phyloP scores from a whole-genome alignment of 495 filamentous ascomycete species.

The Tuber calosporum region DNA sequence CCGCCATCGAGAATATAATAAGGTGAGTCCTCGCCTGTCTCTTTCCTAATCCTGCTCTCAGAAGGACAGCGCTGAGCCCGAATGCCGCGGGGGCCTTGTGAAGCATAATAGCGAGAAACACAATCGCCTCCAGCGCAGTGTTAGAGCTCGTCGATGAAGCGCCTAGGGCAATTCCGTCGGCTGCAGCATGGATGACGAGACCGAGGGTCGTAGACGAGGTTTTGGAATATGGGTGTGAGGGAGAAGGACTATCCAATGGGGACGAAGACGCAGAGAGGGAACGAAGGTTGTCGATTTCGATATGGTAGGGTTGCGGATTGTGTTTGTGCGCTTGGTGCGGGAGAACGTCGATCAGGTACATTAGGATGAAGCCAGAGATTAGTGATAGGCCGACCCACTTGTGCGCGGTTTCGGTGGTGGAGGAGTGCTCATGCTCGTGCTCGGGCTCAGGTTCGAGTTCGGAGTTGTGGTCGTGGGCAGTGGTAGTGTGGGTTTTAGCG shows the following conservation, averaged over 20 bases:
- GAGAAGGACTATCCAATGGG: slow-evolving; percentile 38
- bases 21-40: slow-evolving; percentile 77
- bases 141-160: slow-evolving; percentile 69
- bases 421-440: slow-evolving; percentile 24
- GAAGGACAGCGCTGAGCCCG: slow-evolving; percentile 76
- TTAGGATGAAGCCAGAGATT: slow-evolving; percentile 83
- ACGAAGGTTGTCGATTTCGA: slow-evolving; percentile 69
- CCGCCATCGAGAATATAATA: slow-evolving; percentile 82
- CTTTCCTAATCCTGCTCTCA: slow-evolving; percentile 75
- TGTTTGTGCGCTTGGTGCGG: slow-evolving; percentile 55
- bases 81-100: slow-evolving; percentile 97
- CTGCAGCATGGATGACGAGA: slow-evolving; percentile 89
- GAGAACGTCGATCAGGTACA: slow-evolving; percentile 91
- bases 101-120: slow-evolving; percentile 93
- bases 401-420: slow-evolving; percentile 34
- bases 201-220: slow-evolving; percentile 70
- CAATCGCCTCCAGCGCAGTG: slow-evolving; percentile 70
- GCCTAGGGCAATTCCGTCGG: slow-evolving; percentile 94
- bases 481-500: slow-evolving; percentile 6
- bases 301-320: slow-evolving; percentile 58
- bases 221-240: slow-evolving; percentile 46
- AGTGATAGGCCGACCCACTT: slow-evolving; percentile 71
- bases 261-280: slow-evolving; percentile 7
- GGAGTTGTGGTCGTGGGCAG: background rate
- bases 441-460: slow-evolving; percentile 1